Percentiles rank a stretch among this genome's conserved stretches.
These are phyloP conservation scores for Bryoglossum gracile DNA, from an alignment of 495 filamentous ascomycete species.

Conservation along the genomic window DNA sequence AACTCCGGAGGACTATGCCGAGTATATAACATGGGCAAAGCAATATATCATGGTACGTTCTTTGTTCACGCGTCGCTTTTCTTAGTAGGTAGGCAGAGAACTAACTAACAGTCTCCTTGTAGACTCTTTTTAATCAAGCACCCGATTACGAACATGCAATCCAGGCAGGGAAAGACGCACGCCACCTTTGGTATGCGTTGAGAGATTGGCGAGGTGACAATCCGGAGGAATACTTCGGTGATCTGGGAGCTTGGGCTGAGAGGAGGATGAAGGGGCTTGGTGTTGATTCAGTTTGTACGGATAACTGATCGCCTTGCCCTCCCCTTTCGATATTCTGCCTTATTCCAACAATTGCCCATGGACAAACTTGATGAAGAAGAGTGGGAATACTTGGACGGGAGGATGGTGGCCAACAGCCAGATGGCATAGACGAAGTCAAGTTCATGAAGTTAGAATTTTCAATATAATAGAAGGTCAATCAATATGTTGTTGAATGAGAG, in stretches of 20 bases:
- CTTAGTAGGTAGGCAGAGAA: conserved; percentile 16
- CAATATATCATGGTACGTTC: conserved; percentile 26
- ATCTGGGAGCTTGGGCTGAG: conserved; percentile 30
- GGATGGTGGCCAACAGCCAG: conserved; percentile 6
- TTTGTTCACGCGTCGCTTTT: conserved; percentile 11
- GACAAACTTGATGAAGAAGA: conserved; percentile 7
- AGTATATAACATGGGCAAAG: conserved; percentile 26
- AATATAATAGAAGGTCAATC: conserved; percentile 15
- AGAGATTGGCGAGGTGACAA: conserved; percentile 31
- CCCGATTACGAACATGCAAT: conserved; percentile 29
- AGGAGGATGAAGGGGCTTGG: conserved; percentile 12
- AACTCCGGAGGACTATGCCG: conserved; percentile 17
- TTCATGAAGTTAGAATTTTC: conserved; percentile 8
- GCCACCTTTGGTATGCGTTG: conserved; percentile 34
- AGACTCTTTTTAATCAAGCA: conserved; percentile 27
- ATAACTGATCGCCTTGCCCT: background rate
- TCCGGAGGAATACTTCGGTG: conserved; percentile 31
- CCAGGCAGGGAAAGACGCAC: conserved; percentile 29
- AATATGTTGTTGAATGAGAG: conserved; percentile 5
- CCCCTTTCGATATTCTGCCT: conserved; percentile 9
- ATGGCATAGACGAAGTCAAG: conserved; percentile 11
- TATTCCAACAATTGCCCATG: conserved; percentile 5
- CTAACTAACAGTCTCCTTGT: conserved; percentile 12
- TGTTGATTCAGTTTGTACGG: too few species aligned
- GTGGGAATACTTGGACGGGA: conserved; percentile 8